Percentiles rank a stretch among this genome's conserved stretches.
Conservation (phyloP, 352 stramenopile genomes). For the Pythium phragmitis region DNA sequence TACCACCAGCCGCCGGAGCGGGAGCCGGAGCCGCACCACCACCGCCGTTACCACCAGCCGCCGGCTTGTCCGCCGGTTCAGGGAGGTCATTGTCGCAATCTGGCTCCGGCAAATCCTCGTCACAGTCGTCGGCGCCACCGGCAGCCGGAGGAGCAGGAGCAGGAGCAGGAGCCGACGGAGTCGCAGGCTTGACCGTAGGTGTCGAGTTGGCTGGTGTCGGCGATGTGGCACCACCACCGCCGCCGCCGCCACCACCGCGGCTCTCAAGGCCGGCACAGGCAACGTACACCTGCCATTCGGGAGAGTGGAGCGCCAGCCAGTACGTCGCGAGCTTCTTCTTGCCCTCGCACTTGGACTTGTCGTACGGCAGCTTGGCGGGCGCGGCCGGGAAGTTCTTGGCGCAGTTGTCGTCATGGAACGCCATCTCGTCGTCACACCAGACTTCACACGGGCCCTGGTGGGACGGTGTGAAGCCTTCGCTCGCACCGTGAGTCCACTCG, state of each 20-base stretch:
- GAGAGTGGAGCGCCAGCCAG: conserved; percentile 34
- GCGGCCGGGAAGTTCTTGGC: conserved; percentile 13
- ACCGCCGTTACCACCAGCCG: too few species aligned
- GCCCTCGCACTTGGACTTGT: conserved; percentile 30
- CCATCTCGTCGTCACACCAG: conserved; percentile 19
- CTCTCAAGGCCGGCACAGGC: conserved; percentile 27
- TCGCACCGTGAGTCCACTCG: conserved; percentile 8
- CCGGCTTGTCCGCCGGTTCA: too few species aligned
- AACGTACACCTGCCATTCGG: conserved; percentile 34
- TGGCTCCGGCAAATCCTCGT: conserved; percentile 15
- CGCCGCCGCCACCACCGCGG: conserved; percentile 12
- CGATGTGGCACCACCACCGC: not conserved
- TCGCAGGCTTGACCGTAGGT: conserved; percentile 2
- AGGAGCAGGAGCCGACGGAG: not conserved
- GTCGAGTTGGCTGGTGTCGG: conserved; percentile 1
- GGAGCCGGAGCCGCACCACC: too few species aligned
- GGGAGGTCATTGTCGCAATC: not conserved
- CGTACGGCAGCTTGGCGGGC: conserved; percentile 17
- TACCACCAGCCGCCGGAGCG: too few species aligned
- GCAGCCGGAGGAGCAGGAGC: not conserved
- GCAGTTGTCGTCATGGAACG: conserved; percentile 21
- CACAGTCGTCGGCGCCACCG: conserved; percentile 4
- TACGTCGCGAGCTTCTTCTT: conserved; percentile 25
- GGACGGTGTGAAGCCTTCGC: conserved; percentile 25
- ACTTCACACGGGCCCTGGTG: conserved; percentile 27